Percentiles rank a stretch among this genome's conserved stretches.
phyloP scores from a whole-genome alignment of 202 grass and related monocot genomes.

The Panicum hallii region DNA sequence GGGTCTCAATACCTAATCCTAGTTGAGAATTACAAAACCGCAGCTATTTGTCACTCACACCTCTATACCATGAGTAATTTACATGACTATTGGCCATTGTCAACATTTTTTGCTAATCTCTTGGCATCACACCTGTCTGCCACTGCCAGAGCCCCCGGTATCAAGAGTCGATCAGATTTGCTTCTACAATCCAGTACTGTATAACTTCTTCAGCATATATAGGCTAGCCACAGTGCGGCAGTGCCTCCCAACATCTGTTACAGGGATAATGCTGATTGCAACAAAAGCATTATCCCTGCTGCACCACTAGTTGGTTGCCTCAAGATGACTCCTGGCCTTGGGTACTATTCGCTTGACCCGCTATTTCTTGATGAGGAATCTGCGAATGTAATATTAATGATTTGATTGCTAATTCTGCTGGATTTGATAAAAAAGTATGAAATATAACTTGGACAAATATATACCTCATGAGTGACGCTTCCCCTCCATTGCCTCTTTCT shows the following conservation, averaged over 20 bases:
- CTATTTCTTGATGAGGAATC: slow-evolving; percentile 71
- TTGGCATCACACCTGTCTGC: background rate
- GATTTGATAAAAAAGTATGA: background rate
- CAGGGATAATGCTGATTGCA: slow-evolving; percentile 10
- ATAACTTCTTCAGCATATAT: slow-evolving; percentile 13
- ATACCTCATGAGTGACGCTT: slow-evolving; percentile 72
- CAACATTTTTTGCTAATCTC: background rate
- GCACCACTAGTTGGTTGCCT: slow-evolving; percentile 31
- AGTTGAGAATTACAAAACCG: slow-evolving; percentile 47
- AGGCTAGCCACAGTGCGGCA: background rate
- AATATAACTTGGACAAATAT: background rate
- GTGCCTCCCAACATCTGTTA: slow-evolving; percentile 10
- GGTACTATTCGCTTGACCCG: slow-evolving; percentile 57
- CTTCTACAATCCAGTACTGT: slow-evolving; percentile 20
- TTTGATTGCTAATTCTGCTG: background rate
- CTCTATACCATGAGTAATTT: slow-evolving; percentile 53
- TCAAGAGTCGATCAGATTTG: slow-evolving; percentile 5
- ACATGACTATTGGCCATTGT: slow-evolving; percentile 33
- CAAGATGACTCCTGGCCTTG: slow-evolving; percentile 24
- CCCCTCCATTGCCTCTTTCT: slow-evolving; percentile 97
- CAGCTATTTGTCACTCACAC: slow-evolving; percentile 33
- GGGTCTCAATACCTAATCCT: slow-evolving; percentile 34
- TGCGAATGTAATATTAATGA: slow-evolving; percentile 15
- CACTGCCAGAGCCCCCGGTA: slow-evolving; percentile 27
- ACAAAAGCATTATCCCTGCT: background rate